Conservation (phyloP, 129 eudicot genomes). For the Flaveria trinervia region DNA sequence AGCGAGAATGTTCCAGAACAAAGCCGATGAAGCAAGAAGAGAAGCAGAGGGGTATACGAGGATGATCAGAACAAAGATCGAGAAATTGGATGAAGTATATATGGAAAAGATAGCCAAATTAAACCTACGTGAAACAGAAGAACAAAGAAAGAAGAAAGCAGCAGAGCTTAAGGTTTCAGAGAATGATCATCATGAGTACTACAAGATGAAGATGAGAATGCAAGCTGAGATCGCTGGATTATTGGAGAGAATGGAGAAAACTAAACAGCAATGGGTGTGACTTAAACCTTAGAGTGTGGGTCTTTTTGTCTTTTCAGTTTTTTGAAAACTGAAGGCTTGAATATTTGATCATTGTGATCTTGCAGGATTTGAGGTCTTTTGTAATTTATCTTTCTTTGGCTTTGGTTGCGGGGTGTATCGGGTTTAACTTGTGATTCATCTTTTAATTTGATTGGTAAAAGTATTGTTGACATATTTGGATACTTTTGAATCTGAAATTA, state of each 20-base stretch:
- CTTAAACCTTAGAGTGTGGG: background rate
- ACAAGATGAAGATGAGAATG: slow-evolving; percentile 88
- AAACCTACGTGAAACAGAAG: slow-evolving; percentile 68
- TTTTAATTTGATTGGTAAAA: slow-evolving; percentile 5
- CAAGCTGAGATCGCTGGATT: slow-evolving; percentile 80
- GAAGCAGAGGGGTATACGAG: slow-evolving; percentile 64
- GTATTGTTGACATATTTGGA: slow-evolving; percentile 19
- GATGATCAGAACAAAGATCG: slow-evolving; percentile 55
- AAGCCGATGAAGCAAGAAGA: slow-evolving; percentile 78
- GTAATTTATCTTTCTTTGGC: background rate
- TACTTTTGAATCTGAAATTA: slow-evolving; percentile 13
- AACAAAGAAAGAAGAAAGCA: slow-evolving; percentile 53
- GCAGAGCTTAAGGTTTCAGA: slow-evolving; percentile 72
- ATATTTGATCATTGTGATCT: slow-evolving; percentile 11
- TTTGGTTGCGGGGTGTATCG: slow-evolving; percentile 6
- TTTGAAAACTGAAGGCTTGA: slow-evolving; percentile 12
- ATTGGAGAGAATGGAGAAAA: slow-evolving; percentile 84
- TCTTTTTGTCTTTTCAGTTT: slow-evolving; percentile 6
- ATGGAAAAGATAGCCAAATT: slow-evolving; percentile 55
- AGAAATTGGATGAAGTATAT: slow-evolving; percentile 79
- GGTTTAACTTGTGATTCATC: slow-evolving; percentile 10
- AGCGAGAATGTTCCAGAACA: slow-evolving; percentile 77
- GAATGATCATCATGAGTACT: slow-evolving; percentile 69
- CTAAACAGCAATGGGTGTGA: slow-evolving; percentile 69
- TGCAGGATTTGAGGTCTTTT: slow-evolving; percentile 14